A percentile compares a stretch with the other conserved stretches of the same genome.
phyloP scores from a whole-genome alignment of 306 rosid genomes.

The Fagus crenata region DNA sequence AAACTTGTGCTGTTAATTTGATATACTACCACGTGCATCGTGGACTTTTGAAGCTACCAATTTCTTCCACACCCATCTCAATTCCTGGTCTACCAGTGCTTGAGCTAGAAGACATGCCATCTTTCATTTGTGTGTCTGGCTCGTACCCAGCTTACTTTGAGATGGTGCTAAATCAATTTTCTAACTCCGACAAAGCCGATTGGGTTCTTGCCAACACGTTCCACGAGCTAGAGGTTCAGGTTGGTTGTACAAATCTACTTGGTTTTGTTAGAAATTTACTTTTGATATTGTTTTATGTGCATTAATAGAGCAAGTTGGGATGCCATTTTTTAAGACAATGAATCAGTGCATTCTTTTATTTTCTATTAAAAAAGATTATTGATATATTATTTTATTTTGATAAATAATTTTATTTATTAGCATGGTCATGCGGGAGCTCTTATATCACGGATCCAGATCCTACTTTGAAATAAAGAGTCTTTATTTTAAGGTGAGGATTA shows the following conservation, averaged over 20 bases:
- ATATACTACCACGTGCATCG: constrained; percentile 37
- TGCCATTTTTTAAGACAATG: no score
- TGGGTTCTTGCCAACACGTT: constrained; percentile 52
- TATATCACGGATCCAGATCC: no score
- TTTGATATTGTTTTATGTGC: no score
- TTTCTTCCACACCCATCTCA: constrained; percentile 28
- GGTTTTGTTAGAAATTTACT: no score
- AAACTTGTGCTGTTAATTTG: constrained; percentile 45
- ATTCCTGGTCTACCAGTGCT: constrained; percentile 51
- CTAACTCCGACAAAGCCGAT: constrained; percentile 51
- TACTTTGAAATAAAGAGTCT: no score
- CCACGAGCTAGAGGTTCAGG: constrained; percentile 60
- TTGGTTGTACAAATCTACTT: background rate
- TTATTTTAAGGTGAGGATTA: no score
- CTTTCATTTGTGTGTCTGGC: constrained; percentile 35
- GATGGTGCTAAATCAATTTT: constrained; percentile 50
- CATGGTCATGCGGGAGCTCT: no score
- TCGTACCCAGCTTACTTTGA: constrained; percentile 53
- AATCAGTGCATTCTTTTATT: no score
- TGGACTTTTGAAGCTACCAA: constrained; percentile 39
- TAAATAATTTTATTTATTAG: no score
- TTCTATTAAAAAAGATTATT: no score
- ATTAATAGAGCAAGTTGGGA: no score
- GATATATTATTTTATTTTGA: no score
- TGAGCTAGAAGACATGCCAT: constrained; percentile 46